phyloP scores from a whole-genome alignment of 1,139 yeast species.

The Pichia sp. region DNA sequence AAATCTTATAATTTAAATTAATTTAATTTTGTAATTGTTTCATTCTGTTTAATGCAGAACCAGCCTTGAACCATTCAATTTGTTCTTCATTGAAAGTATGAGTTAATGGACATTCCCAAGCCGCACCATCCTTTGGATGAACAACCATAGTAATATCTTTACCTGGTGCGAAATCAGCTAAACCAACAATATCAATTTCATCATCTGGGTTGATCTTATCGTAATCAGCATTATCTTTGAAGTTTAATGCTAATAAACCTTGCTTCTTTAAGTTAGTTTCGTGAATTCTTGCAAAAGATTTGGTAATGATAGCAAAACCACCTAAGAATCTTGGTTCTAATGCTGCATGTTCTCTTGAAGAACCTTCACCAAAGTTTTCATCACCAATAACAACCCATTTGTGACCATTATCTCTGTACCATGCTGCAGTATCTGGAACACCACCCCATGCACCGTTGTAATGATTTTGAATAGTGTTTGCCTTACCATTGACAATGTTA shows the following conservation, averaged over 20 bases:
- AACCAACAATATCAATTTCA: constrained; percentile 81
- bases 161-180: constrained; percentile 87
- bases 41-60: constrained; percentile 99
- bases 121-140: constrained; percentile 78
- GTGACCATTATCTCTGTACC: constrained; percentile 88
- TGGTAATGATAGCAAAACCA: constrained; percentile 94
- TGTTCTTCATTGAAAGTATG: constrained; percentile 96
- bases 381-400: constrained; percentile 99
- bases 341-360: constrained; percentile 99
- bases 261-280: constrained; percentile 95
- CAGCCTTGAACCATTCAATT: constrained; percentile 98
- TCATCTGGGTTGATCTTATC: constrained; percentile 91
- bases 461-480: constrained; percentile 84
- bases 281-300: constrained; percentile 96
- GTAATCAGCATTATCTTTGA: constrained; percentile 81
- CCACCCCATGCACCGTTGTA: constrained; percentile 90
- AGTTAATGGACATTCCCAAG: constrained; percentile 85
- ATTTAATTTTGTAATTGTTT: constrained; percentile 35
- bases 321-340: constrained; percentile 99
- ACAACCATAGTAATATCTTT: constrained; percentile 82
- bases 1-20: too few relatives aligned
- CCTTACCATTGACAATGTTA: constrained; percentile 94
- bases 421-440: constrained; percentile 94
- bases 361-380: constrained; percentile 99
- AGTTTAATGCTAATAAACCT: constrained; percentile 96